phyloP scores from a whole-genome alignment of 2,329 filamentous ascomycete species.

The Botrytis aclada region DNA sequence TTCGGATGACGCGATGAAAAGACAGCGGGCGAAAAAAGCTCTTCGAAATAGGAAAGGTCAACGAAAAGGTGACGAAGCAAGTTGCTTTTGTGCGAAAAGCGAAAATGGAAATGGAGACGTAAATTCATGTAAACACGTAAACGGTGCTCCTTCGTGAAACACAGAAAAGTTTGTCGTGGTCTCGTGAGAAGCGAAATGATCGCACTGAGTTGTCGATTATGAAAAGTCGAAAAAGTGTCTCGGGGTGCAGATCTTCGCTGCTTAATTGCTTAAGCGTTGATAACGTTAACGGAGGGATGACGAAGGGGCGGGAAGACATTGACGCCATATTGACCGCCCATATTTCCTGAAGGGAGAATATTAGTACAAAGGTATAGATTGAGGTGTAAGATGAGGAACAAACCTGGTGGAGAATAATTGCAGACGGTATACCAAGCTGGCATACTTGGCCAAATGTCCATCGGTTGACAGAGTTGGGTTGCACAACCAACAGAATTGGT shows the following conservation, averaged over 20 bases:
- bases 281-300: background rate
- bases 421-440: conserved; percentile 73
- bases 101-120: background rate
- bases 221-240: background rate
- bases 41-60: background rate
- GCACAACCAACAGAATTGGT: conserved; percentile 61
- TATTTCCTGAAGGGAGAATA: conserved; percentile 5
- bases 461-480: conserved; percentile 50
- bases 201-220: background rate
- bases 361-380: background rate
- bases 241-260: background rate
- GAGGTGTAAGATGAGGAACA: background rate
- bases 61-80: background rate
- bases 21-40: background rate
- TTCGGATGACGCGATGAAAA: background rate
- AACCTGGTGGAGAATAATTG: conserved; percentile 61
- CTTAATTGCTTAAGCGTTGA: conserved; percentile 10
- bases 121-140: background rate
- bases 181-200: background rate
- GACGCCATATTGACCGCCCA: conserved; percentile 18
- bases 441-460: conserved; percentile 40
- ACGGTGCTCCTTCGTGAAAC: background rate
- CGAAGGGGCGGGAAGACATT: conserved; percentile 19
- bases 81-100: conserved; percentile 1
- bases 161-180: conserved; percentile 1